Conservation (phyloP, 306 rosid genomes). For the Herpetospermum pedunculosum region DNA sequence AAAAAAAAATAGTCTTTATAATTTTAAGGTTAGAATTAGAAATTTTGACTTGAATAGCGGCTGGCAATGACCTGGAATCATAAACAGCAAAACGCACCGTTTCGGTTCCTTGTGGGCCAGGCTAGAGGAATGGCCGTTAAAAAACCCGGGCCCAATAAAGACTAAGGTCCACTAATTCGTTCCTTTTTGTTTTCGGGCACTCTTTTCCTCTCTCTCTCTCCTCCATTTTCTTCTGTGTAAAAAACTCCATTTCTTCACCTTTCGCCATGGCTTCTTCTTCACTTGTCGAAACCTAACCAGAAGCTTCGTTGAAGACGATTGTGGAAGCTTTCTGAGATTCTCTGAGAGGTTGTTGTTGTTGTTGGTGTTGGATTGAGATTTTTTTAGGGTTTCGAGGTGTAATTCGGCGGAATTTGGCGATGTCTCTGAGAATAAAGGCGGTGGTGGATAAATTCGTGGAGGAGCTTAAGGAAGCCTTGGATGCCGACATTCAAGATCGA, state of each 20-base stretch:
- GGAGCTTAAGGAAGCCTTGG: slow-evolving; percentile 90
- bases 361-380: neutral
- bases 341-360: neutral
- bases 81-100: slow-evolving; percentile 8
- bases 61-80: no score
- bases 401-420: slow-evolving; percentile 12
- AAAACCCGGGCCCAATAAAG: neutral
- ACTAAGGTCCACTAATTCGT: neutral
- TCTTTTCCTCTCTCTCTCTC: neutral
- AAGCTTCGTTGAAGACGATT: neutral
- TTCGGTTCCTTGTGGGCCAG: neutral
- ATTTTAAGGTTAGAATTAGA: no score
- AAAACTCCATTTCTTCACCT: neutral
- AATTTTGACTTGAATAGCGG: no score
- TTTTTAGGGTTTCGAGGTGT: neutral
- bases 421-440: slow-evolving; percentile 83
- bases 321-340: neutral
- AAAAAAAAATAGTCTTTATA: no score
- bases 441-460: slow-evolving; percentile 94
- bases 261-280: neutral
- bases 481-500: slow-evolving; percentile 88
- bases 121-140: neutral
- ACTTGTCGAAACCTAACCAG: neutral
- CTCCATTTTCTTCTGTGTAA: neutral
- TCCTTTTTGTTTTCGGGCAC: neutral